Base-by-base conservation (phyloP, 108 stramenopile species). In the Bacterosira constricta region DNA sequence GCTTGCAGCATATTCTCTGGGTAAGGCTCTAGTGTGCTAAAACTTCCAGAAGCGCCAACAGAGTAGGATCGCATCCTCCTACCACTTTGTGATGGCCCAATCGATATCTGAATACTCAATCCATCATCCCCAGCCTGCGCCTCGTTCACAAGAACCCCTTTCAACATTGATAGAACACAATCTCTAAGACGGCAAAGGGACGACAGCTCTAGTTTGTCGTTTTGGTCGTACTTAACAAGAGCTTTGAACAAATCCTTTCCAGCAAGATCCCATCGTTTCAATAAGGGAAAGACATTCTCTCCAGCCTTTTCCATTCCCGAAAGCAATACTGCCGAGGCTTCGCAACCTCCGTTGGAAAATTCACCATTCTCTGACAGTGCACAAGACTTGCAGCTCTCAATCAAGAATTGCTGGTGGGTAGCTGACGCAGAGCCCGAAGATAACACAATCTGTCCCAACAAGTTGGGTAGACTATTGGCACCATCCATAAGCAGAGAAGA, bases 51-150 rank as follows among this genome's bases (percentile, higher is more conserved):
- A 21, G 81, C 80, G 34, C 91, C 90, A 70, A 95, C 67, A 4
- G 94, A 92, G 63, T 95, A 92, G 8, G 91, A 92, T 27, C 91
- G 61, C 26, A 63, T 51, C 66, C 94, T 59, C n/a, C 86, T 72
- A 21, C 94, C 91, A n/a, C 61, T 56, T 38, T 60, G 52, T n/a
- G 79, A 55, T 6, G 94, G 91, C 8, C 94, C 94, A 30, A 91
- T 79, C 0, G 85, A 85, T 42, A 95, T 90, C 32, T 83, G 79
- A 31, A 89, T 70, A 26, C 56, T 61, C 17, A 56, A 15, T 0
- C 67, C 77, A 36, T 75, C 59, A 23, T 21, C 64, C 25, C 71
- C 68, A 31, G 69, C 53, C 18, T 68, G 65, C 23, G 82, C 34
- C 49, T 75, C 69, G 21, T 72, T 55, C 17, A 88, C 80, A n/a